Conservation (phyloP, 306 rosid species). For the Cucumis sativus region Cucumber_9930_V3 NC_026655.2:4654001-4654500, state of each 20-base stretch:
- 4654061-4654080: no score
- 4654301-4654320: not conserved
- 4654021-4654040: no score
- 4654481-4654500: not conserved
- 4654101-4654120: no score
- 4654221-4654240: no score
- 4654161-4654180: not conserved
- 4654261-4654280: not conserved
- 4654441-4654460: not conserved
- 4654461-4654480: constrained; percentile 7
- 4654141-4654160: no score
- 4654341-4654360: not conserved
- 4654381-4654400: not conserved
- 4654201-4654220: no score
- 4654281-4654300: not conserved
- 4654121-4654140: no score
- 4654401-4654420: no score
- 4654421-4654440: not conserved
- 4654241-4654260: not conserved
- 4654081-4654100: no score
- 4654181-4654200: not conserved
- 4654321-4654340: not conserved
- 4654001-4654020: no score
- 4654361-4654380: constrained; percentile 4
- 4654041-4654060: no score